phyloP scores from a whole-genome alignment of 805 yeast genomes.

The Debaryomyces prosopidis region DNA sequence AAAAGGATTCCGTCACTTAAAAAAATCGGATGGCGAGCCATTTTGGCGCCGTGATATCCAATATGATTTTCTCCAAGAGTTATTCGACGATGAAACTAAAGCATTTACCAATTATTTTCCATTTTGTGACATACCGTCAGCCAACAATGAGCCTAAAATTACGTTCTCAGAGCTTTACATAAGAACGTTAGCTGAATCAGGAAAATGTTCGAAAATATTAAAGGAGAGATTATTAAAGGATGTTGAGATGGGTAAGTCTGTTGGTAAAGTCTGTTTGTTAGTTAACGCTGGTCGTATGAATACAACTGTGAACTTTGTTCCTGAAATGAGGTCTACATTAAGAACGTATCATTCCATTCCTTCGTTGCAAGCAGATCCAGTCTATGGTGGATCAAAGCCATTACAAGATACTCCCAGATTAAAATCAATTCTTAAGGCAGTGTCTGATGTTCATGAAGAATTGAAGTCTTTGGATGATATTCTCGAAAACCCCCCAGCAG shows the following conservation, averaged over 20 bases:
- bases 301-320: slow-evolving; percentile 91
- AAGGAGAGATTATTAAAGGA: slow-evolving; percentile 73
- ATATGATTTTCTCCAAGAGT: slow-evolving; percentile 65
- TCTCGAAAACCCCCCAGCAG: slow-evolving; percentile 27
- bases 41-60: slow-evolving; percentile 88
- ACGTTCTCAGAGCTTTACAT: slow-evolving; percentile 86
- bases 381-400: slow-evolving; percentile 55
- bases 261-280: slow-evolving; percentile 77
- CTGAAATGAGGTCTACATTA: slow-evolving; percentile 91
- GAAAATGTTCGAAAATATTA: slow-evolving; percentile 79
- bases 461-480: slow-evolving; percentile 52
- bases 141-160: slow-evolving; percentile 44
- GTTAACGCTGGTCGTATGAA: slow-evolving; percentile 93
- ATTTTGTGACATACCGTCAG: slow-evolving; percentile 37
- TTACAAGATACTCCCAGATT: slow-evolving; percentile 94
- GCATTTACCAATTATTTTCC: slow-evolving; percentile 70
- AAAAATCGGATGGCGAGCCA: slow-evolving; percentile 90
- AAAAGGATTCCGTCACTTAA: slow-evolving; percentile 58
- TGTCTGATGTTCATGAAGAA: slow-evolving; percentile 66
- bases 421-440: slow-evolving; percentile 85
- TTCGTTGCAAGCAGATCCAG: slow-evolving; percentile 71
- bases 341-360: slow-evolving; percentile 95
- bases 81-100: slow-evolving; percentile 62
- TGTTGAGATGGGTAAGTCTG: slow-evolving; percentile 62
- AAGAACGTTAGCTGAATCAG: slow-evolving; percentile 76